phyloP scores from a whole-genome alignment of 306 rosid genomes.

The Argentina anserina region DNA sequence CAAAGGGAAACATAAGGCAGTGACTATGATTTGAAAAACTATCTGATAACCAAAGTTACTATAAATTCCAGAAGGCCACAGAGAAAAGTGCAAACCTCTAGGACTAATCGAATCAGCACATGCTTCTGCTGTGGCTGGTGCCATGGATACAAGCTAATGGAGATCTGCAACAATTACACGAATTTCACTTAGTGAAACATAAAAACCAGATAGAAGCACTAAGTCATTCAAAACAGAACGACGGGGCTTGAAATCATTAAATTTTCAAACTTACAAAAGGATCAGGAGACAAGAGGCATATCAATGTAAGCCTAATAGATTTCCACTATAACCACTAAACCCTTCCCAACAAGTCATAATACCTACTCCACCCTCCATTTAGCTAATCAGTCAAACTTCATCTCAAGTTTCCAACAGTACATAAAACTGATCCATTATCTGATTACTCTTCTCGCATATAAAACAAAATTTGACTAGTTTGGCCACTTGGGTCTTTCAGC shows the following conservation, averaged over 20 bases:
- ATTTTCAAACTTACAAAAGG: background rate
- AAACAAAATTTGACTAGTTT: background rate
- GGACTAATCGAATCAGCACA: slow-evolving; percentile 68
- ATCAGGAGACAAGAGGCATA: background rate
- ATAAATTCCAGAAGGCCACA: background rate
- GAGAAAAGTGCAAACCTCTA: slow-evolving; percentile 52
- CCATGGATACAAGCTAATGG: slow-evolving; percentile 45
- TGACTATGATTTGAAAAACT: background rate
- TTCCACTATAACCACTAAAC: background rate
- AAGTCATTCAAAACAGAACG: background rate
- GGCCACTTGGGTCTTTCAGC: background rate
- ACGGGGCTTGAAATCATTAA: background rate
- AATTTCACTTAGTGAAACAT: background rate
- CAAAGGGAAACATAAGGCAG: background rate
- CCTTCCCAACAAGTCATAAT: background rate
- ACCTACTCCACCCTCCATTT: background rate
- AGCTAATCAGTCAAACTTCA: background rate
- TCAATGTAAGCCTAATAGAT: background rate
- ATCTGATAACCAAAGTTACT: background rate
- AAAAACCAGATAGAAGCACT: background rate
- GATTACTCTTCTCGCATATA: background rate
- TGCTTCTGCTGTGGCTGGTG: slow-evolving; percentile 45
- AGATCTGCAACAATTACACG: slow-evolving; percentile 33
- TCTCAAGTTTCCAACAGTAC: background rate
- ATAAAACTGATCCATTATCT: background rate